Conservation (phyloP, 2,329 filamentous ascomycete species). For the Fusarium palustre region DNA sequence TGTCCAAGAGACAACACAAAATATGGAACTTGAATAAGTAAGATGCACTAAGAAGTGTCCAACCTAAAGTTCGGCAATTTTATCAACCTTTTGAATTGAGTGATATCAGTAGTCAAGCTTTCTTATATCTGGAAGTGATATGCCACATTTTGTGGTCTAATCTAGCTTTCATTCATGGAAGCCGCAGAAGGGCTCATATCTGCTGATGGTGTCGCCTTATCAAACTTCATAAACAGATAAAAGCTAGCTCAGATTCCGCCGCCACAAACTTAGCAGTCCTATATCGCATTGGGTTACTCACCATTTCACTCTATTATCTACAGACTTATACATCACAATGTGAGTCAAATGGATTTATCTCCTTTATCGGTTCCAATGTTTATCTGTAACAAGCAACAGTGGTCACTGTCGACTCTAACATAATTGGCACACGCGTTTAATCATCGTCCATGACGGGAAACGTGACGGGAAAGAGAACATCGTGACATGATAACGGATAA, state of each 20-base stretch:
- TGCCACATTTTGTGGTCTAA: neutral
- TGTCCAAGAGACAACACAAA: neutral
- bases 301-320: neutral
- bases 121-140: neutral
- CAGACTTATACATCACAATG: no score
- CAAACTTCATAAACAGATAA: neutral
- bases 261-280: neutral
- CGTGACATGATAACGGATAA: neutral
- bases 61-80: neutral
- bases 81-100: neutral
- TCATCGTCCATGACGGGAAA: neutral
- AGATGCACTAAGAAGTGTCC: neutral
- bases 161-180: neutral
- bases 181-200: neutral
- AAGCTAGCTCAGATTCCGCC: neutral
- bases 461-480: neutral
- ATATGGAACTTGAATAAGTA: neutral
- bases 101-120: neutral
- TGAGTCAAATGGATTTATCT: neutral
- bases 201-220: neutral
- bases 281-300: neutral
- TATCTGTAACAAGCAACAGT: neutral
- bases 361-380: neutral
- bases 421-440: neutral
- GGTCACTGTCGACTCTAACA: neutral